Evolutionary conservation across 106 monocot genomes (phyloP), one percentile per base, ranked within the genome.

Genomic region (Dendrobium chrysotoxum): DNA sequence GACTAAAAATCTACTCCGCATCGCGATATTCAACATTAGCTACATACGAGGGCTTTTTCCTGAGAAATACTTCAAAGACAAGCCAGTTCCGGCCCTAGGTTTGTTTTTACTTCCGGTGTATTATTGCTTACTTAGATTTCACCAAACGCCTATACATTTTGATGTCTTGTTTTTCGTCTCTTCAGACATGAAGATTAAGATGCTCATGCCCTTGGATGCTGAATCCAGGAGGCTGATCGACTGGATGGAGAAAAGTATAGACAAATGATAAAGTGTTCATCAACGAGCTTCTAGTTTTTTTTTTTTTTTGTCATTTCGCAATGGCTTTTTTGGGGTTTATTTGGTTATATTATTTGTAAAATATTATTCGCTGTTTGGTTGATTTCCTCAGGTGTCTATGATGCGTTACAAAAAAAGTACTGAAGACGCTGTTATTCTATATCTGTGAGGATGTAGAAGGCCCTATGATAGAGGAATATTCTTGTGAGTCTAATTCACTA

Each of bases 131-230:
- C 20, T 73, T 45, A 11, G 25, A 47, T 46, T 75, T 42, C 26
- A 25, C 23, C 4, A 1, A 4, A 46, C 26, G 23, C 26, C 18
- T 26, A 38, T 45, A 42, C 25, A 45, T 6, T 50, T 75, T 26
- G 9, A 23, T 46, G 46, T 2, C 65, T 0, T 58, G 21, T 18
- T 16, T 82, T 45, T 31, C 9, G 26, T 75, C 64, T 28, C 10
- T n/a, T 28, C 76, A 98, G 97, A 95, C 82, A 98, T 98, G 94
- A 98, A 98, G 87, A 94, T 98, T 67, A 98, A 98, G 87, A 98
- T 94, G 91, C 88, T 98, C 26, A 91, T 98, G 94, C 97, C 97
- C 21, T 83, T 98, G 78, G 97, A 98, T 84, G 81, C 83, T 0
- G 97, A 98, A 80, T 98, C 94, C 0, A 84, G 97, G 77, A 87